Percentiles rank a stretch among this genome's conserved stretches.
Evolutionary conservation across 2,329 filamentous ascomycete species (phyloP).

Genomic region (Sclerotiophoma versabilis): DNA sequence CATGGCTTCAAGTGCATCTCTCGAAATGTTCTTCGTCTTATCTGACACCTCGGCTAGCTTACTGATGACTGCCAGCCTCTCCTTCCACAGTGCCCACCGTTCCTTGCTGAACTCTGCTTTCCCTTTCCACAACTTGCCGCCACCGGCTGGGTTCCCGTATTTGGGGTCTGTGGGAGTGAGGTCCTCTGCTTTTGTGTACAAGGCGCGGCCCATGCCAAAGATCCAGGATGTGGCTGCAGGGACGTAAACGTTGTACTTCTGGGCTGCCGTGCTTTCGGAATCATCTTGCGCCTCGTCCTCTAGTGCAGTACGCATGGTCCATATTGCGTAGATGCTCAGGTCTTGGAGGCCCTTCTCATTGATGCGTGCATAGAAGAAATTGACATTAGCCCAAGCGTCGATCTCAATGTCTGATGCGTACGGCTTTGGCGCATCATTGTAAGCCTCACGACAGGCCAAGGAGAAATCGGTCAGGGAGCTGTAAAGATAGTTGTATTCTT

Average conservation of each 20-base stretch:
- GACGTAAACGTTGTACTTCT: constrained; percentile 37
- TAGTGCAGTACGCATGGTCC: constrained; percentile 38
- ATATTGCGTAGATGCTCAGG: constrained; percentile 37
- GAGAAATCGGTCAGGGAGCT: constrained; percentile 29
- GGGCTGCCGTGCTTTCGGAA: constrained; percentile 20
- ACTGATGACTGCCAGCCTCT: constrained; percentile 35
- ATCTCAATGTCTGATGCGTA: constrained; percentile 32
- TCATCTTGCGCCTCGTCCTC: constrained; percentile 31
- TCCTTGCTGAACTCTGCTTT: constrained; percentile 39
- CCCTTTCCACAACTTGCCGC: constrained; percentile 41
- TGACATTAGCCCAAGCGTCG: constrained; percentile 41
- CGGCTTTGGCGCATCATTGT: constrained; percentile 38
- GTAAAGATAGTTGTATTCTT: constrained; percentile 32
- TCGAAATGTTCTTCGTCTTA: constrained; percentile 32
- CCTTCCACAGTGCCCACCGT: constrained; percentile 45
- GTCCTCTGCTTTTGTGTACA: constrained; percentile 37
- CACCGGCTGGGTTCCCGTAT: constrained; percentile 38
- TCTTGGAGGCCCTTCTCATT: constrained; percentile 25
- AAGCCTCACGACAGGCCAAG: constrained; percentile 37
- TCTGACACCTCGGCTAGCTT: constrained; percentile 30
- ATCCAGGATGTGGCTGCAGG: constrained; percentile 44
- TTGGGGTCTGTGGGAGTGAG: constrained; percentile 37
- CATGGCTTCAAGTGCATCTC: constrained; percentile 38
- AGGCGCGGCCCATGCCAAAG: constrained; percentile 25
- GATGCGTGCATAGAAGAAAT: constrained; percentile 41